Percentiles rank a stretch among this genome's conserved stretches.
These are phyloP conservation scores for Globisporangium barbulae DNA, from an alignment of 352 stramenopile genomes.

Conservation along the genomic window DNA sequence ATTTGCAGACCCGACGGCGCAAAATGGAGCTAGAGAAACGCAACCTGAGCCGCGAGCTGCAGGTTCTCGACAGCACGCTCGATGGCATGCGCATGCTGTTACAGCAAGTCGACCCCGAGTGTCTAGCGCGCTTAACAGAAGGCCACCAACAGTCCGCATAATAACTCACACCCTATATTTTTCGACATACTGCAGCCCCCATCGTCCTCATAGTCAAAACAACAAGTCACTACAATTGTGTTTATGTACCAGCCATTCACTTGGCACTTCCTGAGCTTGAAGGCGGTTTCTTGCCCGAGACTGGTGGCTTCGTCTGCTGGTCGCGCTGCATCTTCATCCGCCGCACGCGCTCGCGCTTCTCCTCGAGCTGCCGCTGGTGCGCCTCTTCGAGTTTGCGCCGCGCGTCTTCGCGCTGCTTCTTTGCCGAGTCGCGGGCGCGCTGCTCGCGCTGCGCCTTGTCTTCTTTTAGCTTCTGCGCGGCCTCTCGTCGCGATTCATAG, in stretches of 20 bases:
- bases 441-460: constrained; percentile 68
- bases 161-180: constrained; percentile 3
- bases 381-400: constrained; percentile 59
- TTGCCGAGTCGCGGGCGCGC: constrained; percentile 50
- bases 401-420: constrained; percentile 64
- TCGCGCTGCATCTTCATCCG: constrained; percentile 55
- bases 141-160: background rate
- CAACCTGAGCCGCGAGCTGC: constrained; percentile 31
- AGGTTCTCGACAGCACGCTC: constrained; percentile 31
- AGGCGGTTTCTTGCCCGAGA: constrained; percentile 18
- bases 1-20: constrained; percentile 12
- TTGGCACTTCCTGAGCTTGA: constrained; percentile 14
- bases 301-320: constrained; percentile 16
- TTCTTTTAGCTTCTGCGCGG: constrained; percentile 61
- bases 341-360: constrained; percentile 61
- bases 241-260: background rate
- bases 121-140: constrained; percentile 12
- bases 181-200: background rate
- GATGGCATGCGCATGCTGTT: constrained; percentile 42
- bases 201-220: background rate
- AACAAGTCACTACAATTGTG: background rate
- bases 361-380: constrained; percentile 65
- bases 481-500: constrained; percentile 60
- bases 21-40: constrained; percentile 15
- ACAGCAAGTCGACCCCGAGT: constrained; percentile 30